phyloP scores from a whole-genome alignment of 2,329 filamentous ascomycete species.

The Aureobasidium sp. region DNA sequence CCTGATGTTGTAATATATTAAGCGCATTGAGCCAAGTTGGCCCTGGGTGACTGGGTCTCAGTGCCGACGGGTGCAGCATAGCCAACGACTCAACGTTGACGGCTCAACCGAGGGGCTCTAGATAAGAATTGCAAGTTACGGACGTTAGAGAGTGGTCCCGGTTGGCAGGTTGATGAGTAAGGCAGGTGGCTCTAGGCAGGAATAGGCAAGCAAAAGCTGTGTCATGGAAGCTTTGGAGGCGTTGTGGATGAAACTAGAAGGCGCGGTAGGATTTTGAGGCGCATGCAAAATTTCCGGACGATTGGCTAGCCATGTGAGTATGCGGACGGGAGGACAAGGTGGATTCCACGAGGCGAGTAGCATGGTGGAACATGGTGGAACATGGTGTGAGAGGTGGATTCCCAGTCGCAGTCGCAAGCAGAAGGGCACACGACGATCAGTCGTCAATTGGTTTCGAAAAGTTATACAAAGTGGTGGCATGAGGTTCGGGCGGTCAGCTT shows the following conservation, averaged over 20 bases:
- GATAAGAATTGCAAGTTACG: background rate
- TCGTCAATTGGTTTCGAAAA: background rate
- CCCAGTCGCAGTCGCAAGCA: background rate
- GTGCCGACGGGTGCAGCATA: background rate
- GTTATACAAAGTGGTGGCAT: background rate
- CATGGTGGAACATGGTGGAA: background rate
- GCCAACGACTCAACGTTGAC: background rate
- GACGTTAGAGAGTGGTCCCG: background rate
- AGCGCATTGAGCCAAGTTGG: background rate
- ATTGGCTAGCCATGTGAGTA: background rate
- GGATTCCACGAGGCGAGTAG: background rate
- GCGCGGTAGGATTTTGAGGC: background rate
- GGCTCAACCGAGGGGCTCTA: background rate
- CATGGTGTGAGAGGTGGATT: background rate
- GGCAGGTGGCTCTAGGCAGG: background rate
- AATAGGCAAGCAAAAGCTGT: background rate
- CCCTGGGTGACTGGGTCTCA: background rate
- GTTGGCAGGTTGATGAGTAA: background rate
- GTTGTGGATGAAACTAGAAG: constrained; percentile 7
- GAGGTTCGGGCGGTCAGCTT: background rate
- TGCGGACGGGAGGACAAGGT: constrained; percentile 1
- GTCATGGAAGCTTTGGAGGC: background rate
- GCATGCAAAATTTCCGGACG: constrained; percentile 8
- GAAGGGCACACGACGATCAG: background rate
- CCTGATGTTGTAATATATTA: constrained; percentile 4